Evolutionary conservation across 78 protist genomes (phyloP), one percentile per base, ranked within the genome.

Genomic region (Blattamonas nauphoetae): DNA sequence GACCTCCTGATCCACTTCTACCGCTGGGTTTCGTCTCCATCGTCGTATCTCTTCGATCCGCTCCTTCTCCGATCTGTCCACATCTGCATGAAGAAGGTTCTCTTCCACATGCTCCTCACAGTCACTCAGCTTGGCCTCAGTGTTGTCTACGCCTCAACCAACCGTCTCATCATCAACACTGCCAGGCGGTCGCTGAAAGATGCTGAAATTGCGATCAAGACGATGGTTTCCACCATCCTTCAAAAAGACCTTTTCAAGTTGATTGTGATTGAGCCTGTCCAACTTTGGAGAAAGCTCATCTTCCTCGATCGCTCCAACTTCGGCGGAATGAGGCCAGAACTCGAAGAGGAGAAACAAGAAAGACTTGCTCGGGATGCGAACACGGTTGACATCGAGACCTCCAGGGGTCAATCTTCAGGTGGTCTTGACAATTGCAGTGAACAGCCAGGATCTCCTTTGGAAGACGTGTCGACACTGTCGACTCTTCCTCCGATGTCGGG

Each of bases 11-110:
- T 84, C 32, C 93, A 94, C 84, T 92, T 92, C 77, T 95, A 92
- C 82, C 89, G 96, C 21, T 95, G 97, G 97, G 85, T 95, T 21
- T 43, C 88, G 3, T 77, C 86, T 32, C 91, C 94, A 33, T 3
- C 71, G 38, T 77, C 96, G 36, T 78, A 41, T 42, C 64, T 93
- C 36, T 90, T 92, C 45, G 97, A 95, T 41, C 94, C 95, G 35
- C 64, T 81, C 6, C 2, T 95, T 81, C 91, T 81, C 87, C 81
- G 90, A n/a, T 35, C 85, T 4, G 81, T 95, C 1, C 95, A 90
- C 77, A 41, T 45, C n/a, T 55, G 92, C 79, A 92, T 95, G 94
- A 44, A 90, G 44, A 94, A 95, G 90, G 90, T 86, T 3, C 88
- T 89, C 36, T 0, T 83, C 64, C 93, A 94, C 36, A 81, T 95